Evolutionary conservation across 768 basidiomycete genomes (phyloP), one percentile per base, ranked within the genome.

Genomic region (Zangia roseola): DNA sequence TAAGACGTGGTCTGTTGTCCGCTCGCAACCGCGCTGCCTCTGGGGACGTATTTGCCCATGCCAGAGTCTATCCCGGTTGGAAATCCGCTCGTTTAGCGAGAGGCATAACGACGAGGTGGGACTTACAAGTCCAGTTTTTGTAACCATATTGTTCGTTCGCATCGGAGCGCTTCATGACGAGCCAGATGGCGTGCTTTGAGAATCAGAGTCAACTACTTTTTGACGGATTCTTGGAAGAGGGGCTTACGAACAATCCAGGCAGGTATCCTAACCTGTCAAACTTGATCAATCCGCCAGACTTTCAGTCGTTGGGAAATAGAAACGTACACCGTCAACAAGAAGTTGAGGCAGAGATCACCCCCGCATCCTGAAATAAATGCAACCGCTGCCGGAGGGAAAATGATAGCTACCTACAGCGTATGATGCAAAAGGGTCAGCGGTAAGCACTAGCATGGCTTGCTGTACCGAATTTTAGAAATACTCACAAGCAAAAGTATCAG

Each of bases 331-430:
- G 91, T 92, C 52, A 94, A 69, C 41, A 78, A 63, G 47, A 94
- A 79, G 71, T 91, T 93, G 60, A 94, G 82, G 53, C 92, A 76
- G 25, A 93, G 74, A 68, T 93, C 91, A 53, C 82, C 85, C 40
- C 85, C 81, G 62, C 91, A 94, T 37, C 91, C 91, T 7, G 87
- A 76, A 42, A 92, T 64, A 60, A 91, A 79, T 6, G 70, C 82
- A 10, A 79, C 88, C 0, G 88, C 86, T 0, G 86, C 87, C 3
- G 90, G 88, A 13, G 90, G 89, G 63, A 89, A 89, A 36, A 91
- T 50, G 52, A 86, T 82, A 19, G 87, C 83, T 42, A 89, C 75
- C 88, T 89, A 35, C 89, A 33, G 20, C 7, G 6, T 3, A 26
- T 7, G 25, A 38, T 39, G n/a, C 14, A 31, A 49, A 14, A 16